Conservation (phyloP, 768 basidiomycete species). For the Peribolospora kevripleyi region DNA sequence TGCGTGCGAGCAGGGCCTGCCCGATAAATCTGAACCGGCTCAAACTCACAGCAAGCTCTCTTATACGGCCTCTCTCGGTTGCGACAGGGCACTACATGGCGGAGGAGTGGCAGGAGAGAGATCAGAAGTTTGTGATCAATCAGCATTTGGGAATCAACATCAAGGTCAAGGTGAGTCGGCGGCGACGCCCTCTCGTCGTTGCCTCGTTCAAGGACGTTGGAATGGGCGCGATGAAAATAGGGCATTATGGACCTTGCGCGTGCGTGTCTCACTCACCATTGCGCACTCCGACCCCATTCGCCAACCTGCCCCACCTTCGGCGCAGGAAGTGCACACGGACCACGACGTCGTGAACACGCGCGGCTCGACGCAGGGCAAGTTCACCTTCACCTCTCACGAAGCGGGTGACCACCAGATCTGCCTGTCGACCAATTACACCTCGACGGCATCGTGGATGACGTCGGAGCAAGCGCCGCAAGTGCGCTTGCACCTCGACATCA, state of each 20-base stretch:
- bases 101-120: constrained; percentile 61
- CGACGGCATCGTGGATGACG: too few relatives aligned
- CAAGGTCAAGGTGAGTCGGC: constrained; percentile 50
- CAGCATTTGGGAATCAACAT: constrained; percentile 66
- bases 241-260: too few relatives aligned
- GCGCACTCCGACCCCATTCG: too few relatives aligned
- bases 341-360: constrained; percentile 65
- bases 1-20: neutral
- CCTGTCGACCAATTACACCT: constrained; percentile 66
- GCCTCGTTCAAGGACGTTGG: too few relatives aligned
- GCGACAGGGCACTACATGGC: constrained; percentile 66
- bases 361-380: constrained; percentile 72
- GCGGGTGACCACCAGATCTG: constrained; percentile 95
- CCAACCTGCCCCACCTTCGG: too few relatives aligned
- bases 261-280: too few relatives aligned
- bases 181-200: neutral
- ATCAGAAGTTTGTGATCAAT: constrained; percentile 43
- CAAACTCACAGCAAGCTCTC: neutral
- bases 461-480: constrained; percentile 35
- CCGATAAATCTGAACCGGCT: neutral
- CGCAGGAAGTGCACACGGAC: constrained; percentile 59
- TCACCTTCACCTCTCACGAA: constrained; percentile 94
- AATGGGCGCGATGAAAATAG: too few relatives aligned
- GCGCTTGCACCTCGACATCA: constrained; percentile 78
- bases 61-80: neutral